Percentiles rank a stretch among this genome's conserved stretches.
Conservation (phyloP, 257 asterid species). For the Fraxinus quadrangulata region DNA sequence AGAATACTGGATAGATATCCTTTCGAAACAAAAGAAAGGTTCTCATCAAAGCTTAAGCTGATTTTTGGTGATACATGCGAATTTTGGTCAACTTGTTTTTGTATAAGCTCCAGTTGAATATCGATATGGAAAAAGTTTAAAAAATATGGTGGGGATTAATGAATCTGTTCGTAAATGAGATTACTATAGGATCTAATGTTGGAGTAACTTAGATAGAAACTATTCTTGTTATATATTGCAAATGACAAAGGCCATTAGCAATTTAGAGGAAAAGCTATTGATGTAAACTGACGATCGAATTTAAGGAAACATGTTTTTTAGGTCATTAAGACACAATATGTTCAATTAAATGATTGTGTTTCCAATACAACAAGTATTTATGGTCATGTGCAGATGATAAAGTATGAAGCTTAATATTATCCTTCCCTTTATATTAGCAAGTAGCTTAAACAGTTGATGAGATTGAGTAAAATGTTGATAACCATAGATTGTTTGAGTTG, state of each 20-base stretch:
- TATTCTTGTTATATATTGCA: neutral
- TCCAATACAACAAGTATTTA: neutral
- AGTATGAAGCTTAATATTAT: neutral
- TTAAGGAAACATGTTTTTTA: constrained; percentile 1
- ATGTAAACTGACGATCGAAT: neutral
- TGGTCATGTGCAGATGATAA: neutral
- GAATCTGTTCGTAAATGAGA: neutral
- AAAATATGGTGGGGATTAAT: neutral
- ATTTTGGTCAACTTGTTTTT: neutral
- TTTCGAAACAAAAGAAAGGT: constrained; percentile 4
- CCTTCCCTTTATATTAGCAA: constrained; percentile 7
- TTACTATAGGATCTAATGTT: too few relatives aligned
- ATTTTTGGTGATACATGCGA: neutral
- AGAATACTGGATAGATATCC: neutral
- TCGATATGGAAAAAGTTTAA: neutral
- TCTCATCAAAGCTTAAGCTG: neutral
- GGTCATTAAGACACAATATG: constrained; percentile 8
- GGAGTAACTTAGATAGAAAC: neutral
- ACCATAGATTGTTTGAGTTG: constrained; percentile 19
- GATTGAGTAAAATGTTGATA: neutral
- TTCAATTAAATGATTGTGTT: neutral
- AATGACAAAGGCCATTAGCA: neutral
- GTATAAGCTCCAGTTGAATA: neutral
- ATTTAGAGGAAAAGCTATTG: neutral
- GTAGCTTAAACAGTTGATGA: constrained; percentile 5